Evolutionary conservation across 2,329 filamentous ascomycete genomes (phyloP), one percentile per base, ranked within the genome.

Genomic region (Aureobasidium sp.): DNA sequence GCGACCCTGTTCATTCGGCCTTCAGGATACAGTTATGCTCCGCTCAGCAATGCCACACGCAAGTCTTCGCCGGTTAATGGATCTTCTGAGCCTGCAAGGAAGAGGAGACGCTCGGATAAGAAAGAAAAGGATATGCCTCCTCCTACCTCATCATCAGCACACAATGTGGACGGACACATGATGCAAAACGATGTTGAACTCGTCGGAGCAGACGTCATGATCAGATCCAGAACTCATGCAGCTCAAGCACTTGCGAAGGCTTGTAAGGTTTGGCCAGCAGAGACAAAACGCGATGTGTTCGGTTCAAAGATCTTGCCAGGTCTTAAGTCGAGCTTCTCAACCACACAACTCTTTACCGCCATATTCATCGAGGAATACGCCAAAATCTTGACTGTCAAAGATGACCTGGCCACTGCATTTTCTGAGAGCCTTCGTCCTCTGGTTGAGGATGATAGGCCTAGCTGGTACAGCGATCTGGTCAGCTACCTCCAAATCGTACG

Each of bases 91-190:
- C 77, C 82, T 12, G 74, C 83, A 2, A 88, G 93, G 70, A 84
- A 88, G 59, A 80, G 90, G 29, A 83, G 90, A 56, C 94, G 90
- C 68, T 87, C 87, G 0, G 83, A 87, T n/a, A 95, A 94, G 73
- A 77, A 77, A 54, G 72, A 80, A 17, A 88, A 93, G 52, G 85
- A 90, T 24, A 70, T 78, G 7, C 73, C 79, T 4, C 57, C 60
- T 6, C 57, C 62, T 5, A 55, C 58, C 1, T 72, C 79, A 1
- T 71, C 79, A 3, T 79, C 86, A n/a, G 81, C 86, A 1, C 93
- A 98, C 69, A 95, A 98, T 67, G 89, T 98, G 16, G 93, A 98
- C 67, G 93, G 90, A 8, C 90, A 95, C 61, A 96, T 98, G 85
- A 90, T 98, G 75, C 88, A 91, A 66, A 93, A 94, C 48, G 94